Base-by-base conservation (phyloP, 2,329 filamentous ascomycete genomes). In the Pseudocercospora musae region DNA sequence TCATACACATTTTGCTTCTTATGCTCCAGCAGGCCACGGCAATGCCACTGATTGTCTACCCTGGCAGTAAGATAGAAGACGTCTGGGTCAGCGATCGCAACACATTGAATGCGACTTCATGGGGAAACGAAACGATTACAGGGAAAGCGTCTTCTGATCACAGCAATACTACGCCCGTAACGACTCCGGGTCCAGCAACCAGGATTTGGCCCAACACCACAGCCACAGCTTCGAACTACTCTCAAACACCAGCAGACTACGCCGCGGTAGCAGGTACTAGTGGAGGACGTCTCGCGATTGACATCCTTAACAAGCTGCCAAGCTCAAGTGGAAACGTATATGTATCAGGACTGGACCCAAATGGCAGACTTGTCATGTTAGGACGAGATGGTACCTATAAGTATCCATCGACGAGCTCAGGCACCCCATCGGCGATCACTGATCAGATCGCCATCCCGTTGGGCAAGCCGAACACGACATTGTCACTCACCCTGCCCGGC, bases 231-330 rank as follows among this genome's bases (percentile, higher is more conserved):
- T 55, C 50, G 18, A 60, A 56, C 23, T 18, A 25, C 21, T 33
- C 59, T 3, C 7, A 8, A 6, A 18, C 42, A 21, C 21, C 56
- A 23, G 7, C 58, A 9, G 59, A 56, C 8, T 50, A 49, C 21
- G 49, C 46, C 52, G 20, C 15, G 23, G 42, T 46, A 3, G 50
- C 27, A 18, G 62, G 59, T 31, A 61, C 49, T 4, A 37, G 57
- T 33, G 60, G 57, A 15, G 59, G 57, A 18, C 56, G 57, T 1
- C 57, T 69, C 7, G 55, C 57, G 9, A 52, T 73, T n/a, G 62
- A 68, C 20, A 69, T 82, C 7, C 71, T 80, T 65, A 82, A 82
- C 68, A 81, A 79, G 60, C 75, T 78, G 56, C 62, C 64, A 5
- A 76, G 72, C 4, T 62, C 68, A 0, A 72, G 70, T 3, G 62